These are phyloP conservation scores for Diaporthe sp. DNA, from an alignment of 2,329 filamentous ascomycete genomes.

Conservation along the genomic window DNA sequence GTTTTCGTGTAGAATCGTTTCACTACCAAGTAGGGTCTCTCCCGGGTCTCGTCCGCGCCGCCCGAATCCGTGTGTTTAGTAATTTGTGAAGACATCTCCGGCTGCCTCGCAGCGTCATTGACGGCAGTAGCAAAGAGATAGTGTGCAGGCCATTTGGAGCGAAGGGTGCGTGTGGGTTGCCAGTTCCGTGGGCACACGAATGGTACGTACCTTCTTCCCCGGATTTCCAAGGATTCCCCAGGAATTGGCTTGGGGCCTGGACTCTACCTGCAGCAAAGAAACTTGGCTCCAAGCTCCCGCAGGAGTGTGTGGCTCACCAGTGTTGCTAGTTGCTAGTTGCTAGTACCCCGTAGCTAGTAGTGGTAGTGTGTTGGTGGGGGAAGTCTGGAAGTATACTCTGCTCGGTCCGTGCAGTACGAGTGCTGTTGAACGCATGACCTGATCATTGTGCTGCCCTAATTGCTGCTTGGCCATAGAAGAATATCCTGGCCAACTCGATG, in stretches of 20 bases:
- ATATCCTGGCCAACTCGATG: neutral
- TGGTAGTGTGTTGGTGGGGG: neutral
- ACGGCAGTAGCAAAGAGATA: neutral
- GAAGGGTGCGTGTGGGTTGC: neutral
- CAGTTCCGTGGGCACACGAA: neutral
- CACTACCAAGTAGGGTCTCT: neutral
- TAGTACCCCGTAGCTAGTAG: too few species aligned
- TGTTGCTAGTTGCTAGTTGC: neutral
- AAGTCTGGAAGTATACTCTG: neutral
- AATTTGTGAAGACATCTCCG: neutral
- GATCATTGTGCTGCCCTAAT: neutral
- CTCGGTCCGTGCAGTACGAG: constrained; percentile 1
- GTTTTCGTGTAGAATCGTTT: neutral
- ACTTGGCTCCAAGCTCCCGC: constrained; percentile 23
- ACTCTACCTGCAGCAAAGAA: neutral
- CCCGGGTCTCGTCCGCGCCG: neutral
- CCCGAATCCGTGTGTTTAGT: neutral
- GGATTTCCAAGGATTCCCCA: constrained; percentile 11
- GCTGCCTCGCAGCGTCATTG: neutral
- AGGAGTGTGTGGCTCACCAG: constrained; percentile 7
- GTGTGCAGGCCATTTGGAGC: neutral
- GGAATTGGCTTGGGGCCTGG: neutral
- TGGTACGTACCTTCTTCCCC: constrained; percentile 5
- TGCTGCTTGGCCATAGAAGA: neutral
- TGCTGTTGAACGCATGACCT: neutral